Conservation (phyloP, 1,139 yeast genomes). For the Yamadazyma pseudoaaseri region DNA sequence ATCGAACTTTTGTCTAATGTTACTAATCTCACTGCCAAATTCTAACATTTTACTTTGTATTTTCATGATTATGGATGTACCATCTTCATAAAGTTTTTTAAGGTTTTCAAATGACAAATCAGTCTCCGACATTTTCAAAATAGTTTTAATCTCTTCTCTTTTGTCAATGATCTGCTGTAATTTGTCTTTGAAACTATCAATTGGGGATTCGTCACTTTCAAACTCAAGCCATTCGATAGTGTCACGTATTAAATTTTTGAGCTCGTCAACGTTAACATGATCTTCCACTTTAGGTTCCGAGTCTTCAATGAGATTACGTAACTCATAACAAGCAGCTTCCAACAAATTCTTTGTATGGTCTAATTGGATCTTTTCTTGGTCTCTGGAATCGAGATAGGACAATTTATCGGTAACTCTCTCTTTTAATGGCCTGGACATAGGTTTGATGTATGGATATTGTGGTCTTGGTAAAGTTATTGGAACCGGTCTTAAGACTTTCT, state of each 20-base stretch:
- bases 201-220: constrained; percentile 57
- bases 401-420: constrained; percentile 28
- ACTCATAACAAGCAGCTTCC: constrained; percentile 57
- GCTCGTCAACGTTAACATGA: constrained; percentile 30
- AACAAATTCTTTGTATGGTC: constrained; percentile 53
- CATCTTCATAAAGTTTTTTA: constrained; percentile 38
- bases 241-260: constrained; percentile 36
- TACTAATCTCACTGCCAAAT: constrained; percentile 44
- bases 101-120: constrained; percentile 39
- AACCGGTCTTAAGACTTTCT: constrained; percentile 20
- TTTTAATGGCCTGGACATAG: constrained; percentile 43
- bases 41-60: constrained; percentile 46
- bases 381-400: constrained; percentile 39
- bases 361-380: constrained; percentile 43
- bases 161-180: constrained; percentile 19
- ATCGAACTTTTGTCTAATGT: constrained; percentile 39
- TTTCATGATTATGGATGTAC: constrained; percentile 34
- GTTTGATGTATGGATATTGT: constrained; percentile 40
- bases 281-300: constrained; percentile 40
- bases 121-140: constrained; percentile 25
- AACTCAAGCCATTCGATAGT: constrained; percentile 78
- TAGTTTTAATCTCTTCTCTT: constrained; percentile 21
- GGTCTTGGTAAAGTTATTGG: constrained; percentile 25
- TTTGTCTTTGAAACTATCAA: constrained; percentile 37
- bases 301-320: constrained; percentile 53